phyloP scores from a whole-genome alignment of 306 rosid species.

The Oemleria cerasiformis region DNA sequence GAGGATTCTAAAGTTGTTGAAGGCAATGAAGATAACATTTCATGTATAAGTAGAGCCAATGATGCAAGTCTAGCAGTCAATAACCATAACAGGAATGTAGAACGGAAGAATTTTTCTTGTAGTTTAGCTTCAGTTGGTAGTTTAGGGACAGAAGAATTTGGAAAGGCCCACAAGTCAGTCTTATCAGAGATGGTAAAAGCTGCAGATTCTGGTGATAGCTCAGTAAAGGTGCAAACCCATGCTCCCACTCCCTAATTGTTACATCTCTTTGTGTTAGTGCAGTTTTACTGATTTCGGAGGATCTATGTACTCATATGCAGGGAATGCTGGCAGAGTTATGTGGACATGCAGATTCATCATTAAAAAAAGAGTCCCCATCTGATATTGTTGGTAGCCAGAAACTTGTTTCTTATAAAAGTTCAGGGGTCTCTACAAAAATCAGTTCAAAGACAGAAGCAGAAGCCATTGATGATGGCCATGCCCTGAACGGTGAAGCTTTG shows the following conservation, averaged over 20 bases:
- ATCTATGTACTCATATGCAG: conserved; percentile 23
- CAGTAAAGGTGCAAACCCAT: conserved; percentile 33
- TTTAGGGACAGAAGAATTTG: conserved; percentile 43
- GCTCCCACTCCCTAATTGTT: conserved; percentile 21
- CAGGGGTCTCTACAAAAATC: conserved; percentile 28
- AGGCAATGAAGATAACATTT: conserved; percentile 53
- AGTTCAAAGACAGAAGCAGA: conserved; percentile 47
- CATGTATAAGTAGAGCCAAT: conserved; percentile 60
- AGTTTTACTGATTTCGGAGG: conserved; percentile 19
- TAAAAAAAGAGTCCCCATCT: conserved; percentile 27
- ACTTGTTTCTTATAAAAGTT: conserved; percentile 28
- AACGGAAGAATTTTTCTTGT: conserved; percentile 25
- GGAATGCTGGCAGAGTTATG: conserved; percentile 25
- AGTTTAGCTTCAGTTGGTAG: conserved; percentile 55
- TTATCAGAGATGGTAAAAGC: conserved; percentile 42
- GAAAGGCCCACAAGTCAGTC: conserved; percentile 39
- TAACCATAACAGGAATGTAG: conserved; percentile 40
- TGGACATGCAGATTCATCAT: conserved; percentile 21
- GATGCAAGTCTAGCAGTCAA: conserved; percentile 35
- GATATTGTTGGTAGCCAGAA: conserved; percentile 36
- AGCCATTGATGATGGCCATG: conserved; percentile 32
- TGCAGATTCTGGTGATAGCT: conserved; percentile 30
- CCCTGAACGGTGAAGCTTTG: conserved; percentile 34
- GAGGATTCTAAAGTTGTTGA: conserved; percentile 46
- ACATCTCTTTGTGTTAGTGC: conserved; percentile 5